Base-by-base conservation (phyloP, 805 yeast species). In the Zygosaccharomyces siamensis region DNA sequence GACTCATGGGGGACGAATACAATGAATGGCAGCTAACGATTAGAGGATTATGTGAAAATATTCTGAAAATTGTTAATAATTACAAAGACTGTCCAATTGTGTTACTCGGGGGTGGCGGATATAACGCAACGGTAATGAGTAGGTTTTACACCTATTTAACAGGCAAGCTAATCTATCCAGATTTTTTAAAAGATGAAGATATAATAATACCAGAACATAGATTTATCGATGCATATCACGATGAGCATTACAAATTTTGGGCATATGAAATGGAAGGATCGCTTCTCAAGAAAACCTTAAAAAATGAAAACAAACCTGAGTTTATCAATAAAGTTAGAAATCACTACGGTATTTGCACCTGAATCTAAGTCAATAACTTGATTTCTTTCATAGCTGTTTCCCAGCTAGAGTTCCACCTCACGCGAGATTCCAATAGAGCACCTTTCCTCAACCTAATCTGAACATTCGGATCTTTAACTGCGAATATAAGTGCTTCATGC, bases 341-440 rank as follows among this genome's bases (percentile, higher is more conserved):
- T 14, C 43, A 37, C 33, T 51, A 51, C 18, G 18, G 41, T 7
- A 40, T 51, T 18, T 18, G 20, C 20, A 18, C 20, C 18, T 39
- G 31, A 46, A 24, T 33, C 5, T 23, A 53, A 47, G 45, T 53
- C 28, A 61, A 47, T 4, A 64, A 33, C 30, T 55, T 56, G 16
- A 61, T 39, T 39, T 58, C 54, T 47, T 53, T 45, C 63, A 66
- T 61, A 5, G 63, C 55, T 4, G 51, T 53, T 38, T 71, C 69
- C 98, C 98, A 92, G 60, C 83, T 86, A 10, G 73, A 68, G 38
- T 80, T 78, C 98, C 98, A 92, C 47, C 86, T 76, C 23, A 67
- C 62, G 38, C 70, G 52, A 45, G 95, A 80, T 67, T 90, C 96
- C n/a, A 57, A 48, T 43, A 82, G 14, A 0, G 97, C 98, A 11